Base-by-base conservation (phyloP, 768 basidiomycete genomes). In the Mrakia hoshinonis region DNA sequence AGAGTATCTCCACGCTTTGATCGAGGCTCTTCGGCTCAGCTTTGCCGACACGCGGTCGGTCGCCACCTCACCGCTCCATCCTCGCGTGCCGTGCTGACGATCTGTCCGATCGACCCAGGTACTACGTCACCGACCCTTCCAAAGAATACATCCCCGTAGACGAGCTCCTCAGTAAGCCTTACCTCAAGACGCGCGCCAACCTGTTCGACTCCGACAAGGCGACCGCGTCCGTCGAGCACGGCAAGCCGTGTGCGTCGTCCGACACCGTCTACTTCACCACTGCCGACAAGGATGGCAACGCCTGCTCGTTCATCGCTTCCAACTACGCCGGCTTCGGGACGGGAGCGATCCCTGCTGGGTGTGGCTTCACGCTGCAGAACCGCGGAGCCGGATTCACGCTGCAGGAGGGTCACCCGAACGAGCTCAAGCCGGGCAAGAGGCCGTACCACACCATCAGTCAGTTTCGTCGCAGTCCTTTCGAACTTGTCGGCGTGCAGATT, bases 261-360 rank as follows among this genome's bases (percentile, higher is more conserved):
- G 95, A 99, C 78, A 97, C 95, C 0, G 92, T 96, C 18, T 96
- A 97, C 77, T 94, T 98, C 77, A 87, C 92, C 9, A 89, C 89
- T 85, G 47, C 75, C 34, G 81, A 83, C 74, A 75, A 77, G n/a
- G 76, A 81, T 12, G 71, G 71, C 51, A 82, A 82, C 72, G 78
- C 80, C 1, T 80, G 79, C 72, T 79, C 78, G 13, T 79, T 81
- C 74, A 81, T 81, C 34, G 79, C 79, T 0, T 91, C 90, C 77
- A 92, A 91, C 77, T 92, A 90, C 76, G 85, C 87, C 76, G 91
- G 91, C 3, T 69, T 71, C 34, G 22, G 54, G n/a, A 70, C 66
- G 24, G 75, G 77, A 86, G 95, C 95, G 39, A 83, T 99, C 48
- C 96, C 96, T 0, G 88, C 90, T 75, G 92, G 89, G 0, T 96